phyloP scores from a whole-genome alignment of 768 basidiomycete species.

The Rhizopogon rudus region DNA sequence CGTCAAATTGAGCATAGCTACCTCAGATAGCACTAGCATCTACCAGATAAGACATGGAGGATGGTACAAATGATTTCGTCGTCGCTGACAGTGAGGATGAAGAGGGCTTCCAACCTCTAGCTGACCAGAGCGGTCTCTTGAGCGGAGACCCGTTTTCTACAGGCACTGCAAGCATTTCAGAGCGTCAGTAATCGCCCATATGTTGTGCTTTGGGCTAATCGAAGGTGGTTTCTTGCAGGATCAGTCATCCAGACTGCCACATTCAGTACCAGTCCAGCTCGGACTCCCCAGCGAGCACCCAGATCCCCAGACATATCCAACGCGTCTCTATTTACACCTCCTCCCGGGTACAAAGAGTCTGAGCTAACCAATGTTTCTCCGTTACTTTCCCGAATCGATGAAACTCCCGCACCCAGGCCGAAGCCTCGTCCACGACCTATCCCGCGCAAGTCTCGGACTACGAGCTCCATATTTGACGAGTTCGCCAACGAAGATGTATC shows the following conservation, averaged over 20 bases:
- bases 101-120: conserved; percentile 1
- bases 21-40: background rate
- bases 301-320: conserved; percentile 3
- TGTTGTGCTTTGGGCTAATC: background rate
- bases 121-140: background rate
- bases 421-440: conserved; percentile 28
- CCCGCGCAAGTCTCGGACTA: background rate
- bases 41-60: conserved; percentile 5
- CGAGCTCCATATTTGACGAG: background rate
- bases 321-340: conserved; percentile 26
- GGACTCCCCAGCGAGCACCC: conserved; percentile 11
- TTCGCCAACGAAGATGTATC: background rate
- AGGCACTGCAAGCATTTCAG: background rate
- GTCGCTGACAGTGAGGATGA: conserved; percentile 48
- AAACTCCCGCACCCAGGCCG: conserved; percentile 5
- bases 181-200: background rate
- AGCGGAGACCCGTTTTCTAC: background rate
- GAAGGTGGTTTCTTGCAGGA: background rate
- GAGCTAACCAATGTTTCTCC: conserved; percentile 8
- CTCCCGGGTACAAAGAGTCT: background rate
- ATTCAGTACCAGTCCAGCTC: conserved; percentile 10
- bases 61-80: conserved; percentile 32
- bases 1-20: background rate
- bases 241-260: conserved; percentile 16
- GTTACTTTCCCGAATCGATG: conserved; percentile 2